Evolutionary conservation across 148 eudicot species (phyloP), one percentile per base, ranked within the genome.

Genomic region (Bassia scoparia): DNA sequence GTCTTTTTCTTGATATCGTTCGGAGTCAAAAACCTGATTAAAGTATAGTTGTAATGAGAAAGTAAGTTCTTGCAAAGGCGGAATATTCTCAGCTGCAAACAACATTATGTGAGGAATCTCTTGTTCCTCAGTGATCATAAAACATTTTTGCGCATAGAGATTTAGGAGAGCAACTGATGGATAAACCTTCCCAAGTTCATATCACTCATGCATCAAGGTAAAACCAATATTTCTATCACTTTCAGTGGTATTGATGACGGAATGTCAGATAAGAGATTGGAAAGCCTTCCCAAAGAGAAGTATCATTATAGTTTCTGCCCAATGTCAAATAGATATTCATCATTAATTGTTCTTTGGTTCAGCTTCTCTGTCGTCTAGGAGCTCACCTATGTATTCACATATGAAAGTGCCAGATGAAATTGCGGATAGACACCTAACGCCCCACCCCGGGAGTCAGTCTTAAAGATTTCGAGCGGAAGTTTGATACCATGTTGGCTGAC

Each of bases 141-240:
- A 17, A 95, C 96, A 80, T 89, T 87, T n/a, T 67, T 95, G 98
- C 6, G 98, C 97, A 72, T 91, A 91, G 43, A 95, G 90, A 67
- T 95, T n/a, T 95, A 15, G 98, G 98, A 24, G 93, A 77, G 54
- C 98, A 95, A 69, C 98, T 91, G 98, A 54, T 95, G 91, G 37
- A 95, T 82, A 66, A 95, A 95, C 82, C 98, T 83, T 69, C 91
- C 98, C 4, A 95, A 76, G 61, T 89, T 91, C 61, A 91, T 97
- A 79, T 68, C 87, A 0, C 50, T 41, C 18, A 82, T 3, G 97
- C 98, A 84, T 95, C 97, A 69, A 95, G 31, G 97, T 89, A 71
- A 85, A 95, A 27, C 97, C 93, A 50, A 83, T 83, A 53, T 81
- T 85, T 84, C 88, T 31, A 60, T 75, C 58, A 61, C 73, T 50